Percentiles rank a stretch among this genome's conserved stretches.
Evolutionary conservation across 805 yeast species (phyloP).

Genomic region (Saccharomycopsis fermentans): DNA sequence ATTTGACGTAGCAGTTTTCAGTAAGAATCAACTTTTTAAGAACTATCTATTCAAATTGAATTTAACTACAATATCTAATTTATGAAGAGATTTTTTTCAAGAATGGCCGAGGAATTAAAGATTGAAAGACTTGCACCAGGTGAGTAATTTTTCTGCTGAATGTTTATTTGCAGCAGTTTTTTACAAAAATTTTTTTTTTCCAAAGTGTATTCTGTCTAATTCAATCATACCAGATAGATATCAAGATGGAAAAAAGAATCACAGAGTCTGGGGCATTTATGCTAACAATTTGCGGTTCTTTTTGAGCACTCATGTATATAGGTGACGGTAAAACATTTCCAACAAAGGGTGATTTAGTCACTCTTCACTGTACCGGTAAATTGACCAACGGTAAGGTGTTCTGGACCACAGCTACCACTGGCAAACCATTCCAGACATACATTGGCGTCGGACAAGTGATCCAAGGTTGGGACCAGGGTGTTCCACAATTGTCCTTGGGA

Average conservation of each 20-base stretch:
- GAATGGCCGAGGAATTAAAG: constrained; percentile 24
- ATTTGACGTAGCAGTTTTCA: no score
- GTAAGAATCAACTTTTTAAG: no score
- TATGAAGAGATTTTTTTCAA: background rate
- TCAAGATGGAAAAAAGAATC: background rate
- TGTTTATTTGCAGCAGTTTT: no score
- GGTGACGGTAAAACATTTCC: constrained; percentile 81
- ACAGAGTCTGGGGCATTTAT: background rate
- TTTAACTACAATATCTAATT: background rate
- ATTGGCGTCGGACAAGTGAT: constrained; percentile 98
- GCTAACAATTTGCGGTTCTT: background rate
- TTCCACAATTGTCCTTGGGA: constrained; percentile 86
- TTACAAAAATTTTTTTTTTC: no score
- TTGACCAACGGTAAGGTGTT: constrained; percentile 92
- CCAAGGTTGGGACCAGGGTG: constrained; percentile 93
- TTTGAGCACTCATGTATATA: constrained; percentile 3
- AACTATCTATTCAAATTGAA: no score
- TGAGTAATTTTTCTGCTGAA: constrained; percentile 1
- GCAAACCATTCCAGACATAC: constrained; percentile 86
- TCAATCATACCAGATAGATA: background rate
- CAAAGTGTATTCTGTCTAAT: no score
- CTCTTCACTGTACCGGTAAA: constrained; percentile 94
- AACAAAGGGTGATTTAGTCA: constrained; percentile 73
- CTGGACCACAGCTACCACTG: constrained; percentile 92
- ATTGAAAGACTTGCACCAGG: constrained; percentile 30